Percentiles rank a stretch among this genome's conserved stretches.
Evolutionary conservation across 169 alveolate species (phyloP).

Genomic region (Eimeria praecox): DNA sequence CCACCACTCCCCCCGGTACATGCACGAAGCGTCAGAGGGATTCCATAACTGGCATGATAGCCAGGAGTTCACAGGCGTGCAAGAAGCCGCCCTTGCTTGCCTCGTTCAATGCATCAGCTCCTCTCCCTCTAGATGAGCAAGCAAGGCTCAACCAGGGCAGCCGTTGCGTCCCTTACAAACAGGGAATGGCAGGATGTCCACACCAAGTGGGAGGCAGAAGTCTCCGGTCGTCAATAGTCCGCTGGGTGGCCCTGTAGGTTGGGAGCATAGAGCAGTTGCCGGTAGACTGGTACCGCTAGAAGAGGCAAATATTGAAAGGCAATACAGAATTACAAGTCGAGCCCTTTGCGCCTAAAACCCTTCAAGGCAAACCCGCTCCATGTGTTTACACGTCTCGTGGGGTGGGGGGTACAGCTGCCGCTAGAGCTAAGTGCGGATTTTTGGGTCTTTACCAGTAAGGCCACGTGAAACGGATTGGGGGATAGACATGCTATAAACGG

Average conservation of each 20-base stretch:
- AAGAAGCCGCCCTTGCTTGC: neutral
- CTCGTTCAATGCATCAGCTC: neutral
- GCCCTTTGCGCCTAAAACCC: neutral
- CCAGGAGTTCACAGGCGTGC: neutral
- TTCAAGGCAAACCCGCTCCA: neutral
- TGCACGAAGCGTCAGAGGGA: neutral
- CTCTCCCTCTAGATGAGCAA: neutral
- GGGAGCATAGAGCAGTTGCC: neutral
- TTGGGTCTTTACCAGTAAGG: neutral
- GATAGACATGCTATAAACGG: neutral
- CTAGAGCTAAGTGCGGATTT: neutral
- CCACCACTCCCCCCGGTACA: too few relatives aligned
- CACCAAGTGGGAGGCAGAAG: neutral
- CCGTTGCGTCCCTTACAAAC: neutral
- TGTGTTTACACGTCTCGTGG: constrained; percentile 20
- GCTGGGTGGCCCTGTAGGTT: neutral
- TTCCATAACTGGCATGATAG: neutral
- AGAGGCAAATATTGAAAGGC: neutral
- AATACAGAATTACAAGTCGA: neutral
- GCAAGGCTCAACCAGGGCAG: neutral
- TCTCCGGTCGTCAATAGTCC: neutral
- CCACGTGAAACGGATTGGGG: neutral
- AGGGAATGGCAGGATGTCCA: neutral
- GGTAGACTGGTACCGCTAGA: neutral
- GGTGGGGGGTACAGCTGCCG: constrained; percentile 8